Evolutionary conservation across 805 yeast species (phyloP).

Genomic region (Candida ortonii): DNA sequence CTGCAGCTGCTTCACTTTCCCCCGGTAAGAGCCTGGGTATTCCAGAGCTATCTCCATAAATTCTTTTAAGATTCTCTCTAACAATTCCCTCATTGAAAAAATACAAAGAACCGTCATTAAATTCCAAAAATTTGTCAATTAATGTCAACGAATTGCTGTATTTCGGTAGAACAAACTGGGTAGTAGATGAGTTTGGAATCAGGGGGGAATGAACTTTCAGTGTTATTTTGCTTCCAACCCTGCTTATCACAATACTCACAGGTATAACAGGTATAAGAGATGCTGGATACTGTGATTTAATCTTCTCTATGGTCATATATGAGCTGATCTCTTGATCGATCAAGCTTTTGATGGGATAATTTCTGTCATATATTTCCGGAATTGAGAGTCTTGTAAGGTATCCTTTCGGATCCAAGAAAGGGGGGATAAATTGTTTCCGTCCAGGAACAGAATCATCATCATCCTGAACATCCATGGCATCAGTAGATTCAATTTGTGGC

Average conservation of each 20-base stretch:
- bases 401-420: no score
- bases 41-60: slow-evolving; percentile 41
- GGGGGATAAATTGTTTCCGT: no score
- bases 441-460: no score
- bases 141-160: slow-evolving; percentile 63
- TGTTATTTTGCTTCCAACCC: background rate
- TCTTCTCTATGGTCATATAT: no score
- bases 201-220: slow-evolving; percentile 1
- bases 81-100: slow-evolving; percentile 73
- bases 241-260: background rate
- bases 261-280: no score
- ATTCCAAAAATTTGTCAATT: slow-evolving; percentile 65
- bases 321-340: no score
- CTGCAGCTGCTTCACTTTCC: slow-evolving; percentile 6
- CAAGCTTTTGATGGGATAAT: no score
- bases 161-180: slow-evolving; percentile 61
- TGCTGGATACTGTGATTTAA: no score
- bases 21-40: slow-evolving; percentile 10
- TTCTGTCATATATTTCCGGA: no score
- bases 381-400: no score
- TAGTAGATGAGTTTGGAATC: slow-evolving; percentile 18
- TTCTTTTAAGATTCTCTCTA: slow-evolving; percentile 52
- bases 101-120: slow-evolving; percentile 73
- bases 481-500: background rate
- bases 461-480: background rate